These are phyloP conservation scores for Circinella minor DNA, from an alignment of 371 early-diverging fungal genomes.

Conservation along the genomic window DNA sequence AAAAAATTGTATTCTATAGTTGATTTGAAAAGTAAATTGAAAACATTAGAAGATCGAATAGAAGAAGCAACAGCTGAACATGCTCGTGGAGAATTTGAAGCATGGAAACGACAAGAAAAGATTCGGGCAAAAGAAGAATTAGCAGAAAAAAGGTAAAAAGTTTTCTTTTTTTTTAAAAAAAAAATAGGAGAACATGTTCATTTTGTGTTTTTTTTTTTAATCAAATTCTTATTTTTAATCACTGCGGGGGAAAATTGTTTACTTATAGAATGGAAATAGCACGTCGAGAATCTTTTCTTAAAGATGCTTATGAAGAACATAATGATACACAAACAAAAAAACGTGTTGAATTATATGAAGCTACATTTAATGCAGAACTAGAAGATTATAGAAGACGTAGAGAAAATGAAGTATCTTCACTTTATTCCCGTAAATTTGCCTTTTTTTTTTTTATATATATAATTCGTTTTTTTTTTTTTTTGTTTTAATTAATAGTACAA, in stretches of 20 bases:
- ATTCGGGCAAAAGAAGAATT: constrained; percentile 9
- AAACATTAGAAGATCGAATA: constrained; percentile 27
- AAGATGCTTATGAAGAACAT: constrained; percentile 38
- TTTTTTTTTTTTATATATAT: too few relatives aligned
- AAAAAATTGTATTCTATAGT: constrained; percentile 11
- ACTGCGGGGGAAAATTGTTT: too few relatives aligned
- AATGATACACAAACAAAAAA: constrained; percentile 35
- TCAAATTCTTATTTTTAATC: too few relatives aligned
- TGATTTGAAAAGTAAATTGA: constrained; percentile 19
- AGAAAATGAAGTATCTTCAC: constrained; percentile 43
- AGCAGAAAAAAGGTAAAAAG: constrained; percentile 24
- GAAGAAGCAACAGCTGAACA: constrained; percentile 27
- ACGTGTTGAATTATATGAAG: constrained; percentile 44
- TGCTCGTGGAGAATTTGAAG: constrained; percentile 35
- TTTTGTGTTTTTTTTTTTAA: too few relatives aligned
- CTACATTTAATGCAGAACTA: constrained; percentile 50
- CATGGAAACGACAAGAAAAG: constrained; percentile 39
- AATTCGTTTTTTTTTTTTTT: too few relatives aligned
- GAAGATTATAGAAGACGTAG: constrained; percentile 48
- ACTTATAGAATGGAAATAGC: constrained; percentile 15
- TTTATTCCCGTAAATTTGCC: constrained; percentile 35
- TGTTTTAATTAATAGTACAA: too few relatives aligned
- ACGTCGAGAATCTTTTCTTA: constrained; percentile 28
- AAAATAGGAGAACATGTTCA: too few relatives aligned
- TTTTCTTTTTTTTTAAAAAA: too few relatives aligned